Base-by-base conservation (phyloP, 2,329 filamentous ascomycete species). In the Ascosphaera pollenicola region DNA sequence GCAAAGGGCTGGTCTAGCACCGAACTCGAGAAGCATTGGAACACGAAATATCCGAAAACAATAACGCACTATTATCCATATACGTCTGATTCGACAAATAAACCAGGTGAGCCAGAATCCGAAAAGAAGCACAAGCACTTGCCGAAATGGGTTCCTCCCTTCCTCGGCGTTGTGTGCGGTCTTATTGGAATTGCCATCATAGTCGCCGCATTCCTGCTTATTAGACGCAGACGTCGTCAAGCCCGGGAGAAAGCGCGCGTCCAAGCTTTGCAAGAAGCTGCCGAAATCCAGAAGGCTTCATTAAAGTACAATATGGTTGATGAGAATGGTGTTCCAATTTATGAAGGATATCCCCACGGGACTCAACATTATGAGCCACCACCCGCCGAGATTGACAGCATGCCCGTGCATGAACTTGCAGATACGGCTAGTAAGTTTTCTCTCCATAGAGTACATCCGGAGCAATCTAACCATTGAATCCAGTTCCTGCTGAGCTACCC, bases 31-130 rank as follows among this genome's bases (percentile, higher is more conserved):
- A 51, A 51, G 3, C 53, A 79, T 15, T 79, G 81, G 43, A 55
- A 53, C 0, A 63, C 58, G 0, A 45, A 57, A 3, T 81, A 81
- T 46, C 56, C 68, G 3, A 65, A 60, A 6, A 56, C 59, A 46
- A 67, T 79, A 35, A 59, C 56, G 4, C 65, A 59, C 0, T 75
- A 66, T 49, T 79, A 72, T 48, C 75, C 75, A 0, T 81, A 79
- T 45, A 48, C 3, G 16, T 26, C 40, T 15, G 38, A 35, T 11
- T 38, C 15, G 16, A 43, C 30, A 36, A 31, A 31, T 19, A 38
- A 21, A 8, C 32, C 36, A n/a, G n/a, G n/a, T n/a, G n/a, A 3
- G n/a, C 24, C 26, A 17, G 34, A 16, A 16, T 11, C 17, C 26
- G 26, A 45, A n/a, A 41, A 51, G 3, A 41, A 24, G 13, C 55